Conservation (phyloP, 495 filamentous ascomycete species). For the Stereocaulon alpinum region DNA sequence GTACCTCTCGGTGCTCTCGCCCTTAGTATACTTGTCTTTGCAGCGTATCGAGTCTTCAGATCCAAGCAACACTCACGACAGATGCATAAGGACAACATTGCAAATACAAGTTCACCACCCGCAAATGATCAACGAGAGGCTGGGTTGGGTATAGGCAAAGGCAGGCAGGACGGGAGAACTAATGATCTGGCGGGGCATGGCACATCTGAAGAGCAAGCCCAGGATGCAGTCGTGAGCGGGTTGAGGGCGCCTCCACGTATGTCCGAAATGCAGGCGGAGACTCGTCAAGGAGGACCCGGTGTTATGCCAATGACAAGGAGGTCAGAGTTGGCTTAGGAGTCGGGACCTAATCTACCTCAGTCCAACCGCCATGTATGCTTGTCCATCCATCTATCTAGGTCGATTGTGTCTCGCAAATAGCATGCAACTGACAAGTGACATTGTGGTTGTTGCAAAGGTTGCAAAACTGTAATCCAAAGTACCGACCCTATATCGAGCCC, state of each 20-base stretch:
- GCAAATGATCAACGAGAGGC: not conserved
- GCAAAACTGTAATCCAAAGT: no score
- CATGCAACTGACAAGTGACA: no score
- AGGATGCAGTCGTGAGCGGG: not conserved
- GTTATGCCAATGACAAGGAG: not conserved
- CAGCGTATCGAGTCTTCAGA: not conserved
- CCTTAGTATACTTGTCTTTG: not conserved
- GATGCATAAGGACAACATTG: not conserved
- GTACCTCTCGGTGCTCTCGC: not conserved
- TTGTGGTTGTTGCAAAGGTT: no score
- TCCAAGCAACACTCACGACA: not conserved
- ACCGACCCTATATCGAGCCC: no score
- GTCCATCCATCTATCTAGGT: no score
- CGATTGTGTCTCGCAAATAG: no score
- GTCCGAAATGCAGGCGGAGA: not conserved
- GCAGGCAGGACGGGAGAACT: not conserved
- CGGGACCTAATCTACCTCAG: not conserved
- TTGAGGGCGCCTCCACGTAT: not conserved
- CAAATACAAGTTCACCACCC: not conserved
- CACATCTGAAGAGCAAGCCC: no score
- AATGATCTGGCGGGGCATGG: no score
- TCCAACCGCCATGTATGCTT: not conserved
- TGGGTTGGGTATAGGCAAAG: not conserved
- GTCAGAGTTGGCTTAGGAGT: not conserved
- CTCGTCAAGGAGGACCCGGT: not conserved